Percentiles rank a stretch among this genome's conserved stretches.
phyloP scores from a whole-genome alignment of 2,329 filamentous ascomycete genomes.

The Colletotrichum destructivum region DNA sequence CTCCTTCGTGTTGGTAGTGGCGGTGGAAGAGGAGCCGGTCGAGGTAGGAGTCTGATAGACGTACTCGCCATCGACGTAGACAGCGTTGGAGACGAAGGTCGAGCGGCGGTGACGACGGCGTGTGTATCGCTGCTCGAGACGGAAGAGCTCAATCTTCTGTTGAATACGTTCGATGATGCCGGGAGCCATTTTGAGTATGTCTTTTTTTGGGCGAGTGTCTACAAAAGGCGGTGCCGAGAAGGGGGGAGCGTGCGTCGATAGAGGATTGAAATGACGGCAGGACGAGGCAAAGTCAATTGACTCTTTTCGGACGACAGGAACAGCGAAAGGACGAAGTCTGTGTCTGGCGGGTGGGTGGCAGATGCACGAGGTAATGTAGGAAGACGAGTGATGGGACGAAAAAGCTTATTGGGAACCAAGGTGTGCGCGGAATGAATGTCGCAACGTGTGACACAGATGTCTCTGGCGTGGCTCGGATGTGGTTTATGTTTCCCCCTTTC shows the following conservation, averaged over 20 bases:
- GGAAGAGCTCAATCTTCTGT: conserved; percentile 88
- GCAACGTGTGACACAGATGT: conserved; percentile 37
- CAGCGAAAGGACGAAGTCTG: conserved; percentile 1
- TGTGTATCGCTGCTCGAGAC: conserved; percentile 95
- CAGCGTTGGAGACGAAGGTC: conserved; percentile 89
- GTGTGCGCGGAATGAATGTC: conserved; percentile 29
- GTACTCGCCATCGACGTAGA: conserved; percentile 97
- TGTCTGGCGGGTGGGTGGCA: neutral
- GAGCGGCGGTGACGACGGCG: conserved; percentile 88
- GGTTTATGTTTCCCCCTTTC: conserved; percentile 8
- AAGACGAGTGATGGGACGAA: conserved; percentile 26
- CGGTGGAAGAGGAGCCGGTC: conserved; percentile 70
- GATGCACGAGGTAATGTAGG: conserved; percentile 25
- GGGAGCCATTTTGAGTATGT: conserved; percentile 59
- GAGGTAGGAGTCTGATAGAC: conserved; percentile 79
- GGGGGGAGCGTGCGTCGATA: neutral
- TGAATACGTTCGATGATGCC: conserved; percentile 73
- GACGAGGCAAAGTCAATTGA: conserved; percentile 26
- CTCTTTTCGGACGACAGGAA: conserved; percentile 3
- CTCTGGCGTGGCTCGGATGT: conserved; percentile 27
- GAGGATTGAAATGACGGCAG: conserved; percentile 2
- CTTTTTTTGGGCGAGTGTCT: neutral
- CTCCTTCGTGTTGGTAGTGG: conserved; percentile 52
- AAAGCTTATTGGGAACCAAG: conserved; percentile 32
- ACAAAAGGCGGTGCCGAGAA: neutral